Base-by-base conservation (phyloP, 2,329 filamentous ascomycete genomes). In the Sphaerostilbella broomeana region DNA sequence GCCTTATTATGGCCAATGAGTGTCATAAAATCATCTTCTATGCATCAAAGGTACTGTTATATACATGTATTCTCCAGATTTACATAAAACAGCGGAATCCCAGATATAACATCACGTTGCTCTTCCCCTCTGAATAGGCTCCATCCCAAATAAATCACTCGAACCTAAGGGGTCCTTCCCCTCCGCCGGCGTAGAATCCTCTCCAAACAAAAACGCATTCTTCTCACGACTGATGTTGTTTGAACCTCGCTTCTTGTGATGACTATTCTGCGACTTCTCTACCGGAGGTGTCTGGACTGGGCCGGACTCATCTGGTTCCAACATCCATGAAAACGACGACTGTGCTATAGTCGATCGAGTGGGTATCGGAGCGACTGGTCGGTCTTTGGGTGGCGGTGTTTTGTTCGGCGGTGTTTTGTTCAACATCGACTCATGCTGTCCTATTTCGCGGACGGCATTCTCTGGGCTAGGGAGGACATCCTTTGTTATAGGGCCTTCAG, bases 261-360 rank as follows among this genome's bases (percentile, higher is more conserved):
- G 53, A 10, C 51, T 36, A 6, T 58, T 46, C 4, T 60, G 54
- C 5, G 62, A 61, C 15, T 60, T 61, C 24, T 38, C 48, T 6
- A 49, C 32, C 4, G 53, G 44, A 3, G 48, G 20, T 1, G 53
- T 45, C 40, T 55, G 42, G 35, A 52, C 47, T 27, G 44, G 50
- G 9, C 33, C 42, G 0, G 64, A 57, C 38, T 65, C 55, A 47
- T 74, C 71, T 3, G 72, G 73, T 48, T 80, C 79, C 2, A 88
- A 68, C 82, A 88, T 88, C 81, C 81, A 87, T 1, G 83, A 80
- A 57, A 86, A 88, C 4, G 80, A 83, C 6, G 84, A 86, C 48
- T 85, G 81, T 1, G 81, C 81, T 22, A 87, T 68, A 1, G 72
- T 77, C 4, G 81, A 83, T 16, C 81, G 72, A 15, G 77, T 77